Conservation (phyloP, 2,329 filamentous ascomycete species). For the Xylaria sp. region DNA sequence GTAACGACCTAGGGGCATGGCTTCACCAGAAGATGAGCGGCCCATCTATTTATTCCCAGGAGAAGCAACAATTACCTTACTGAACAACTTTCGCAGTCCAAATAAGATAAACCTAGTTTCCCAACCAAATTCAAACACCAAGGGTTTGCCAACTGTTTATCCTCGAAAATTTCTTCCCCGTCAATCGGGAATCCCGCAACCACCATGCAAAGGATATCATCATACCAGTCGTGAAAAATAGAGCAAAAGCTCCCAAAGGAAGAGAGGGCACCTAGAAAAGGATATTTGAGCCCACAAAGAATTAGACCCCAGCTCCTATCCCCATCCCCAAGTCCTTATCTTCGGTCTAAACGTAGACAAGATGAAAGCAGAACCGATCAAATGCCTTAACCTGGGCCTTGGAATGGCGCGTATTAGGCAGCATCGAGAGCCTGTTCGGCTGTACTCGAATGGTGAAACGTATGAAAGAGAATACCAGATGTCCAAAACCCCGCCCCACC, state of each 20-base stretch:
- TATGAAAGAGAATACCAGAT: slow-evolving; percentile 5
- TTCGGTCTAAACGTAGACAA: slow-evolving; percentile 35
- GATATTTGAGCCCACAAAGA: slow-evolving; percentile 10
- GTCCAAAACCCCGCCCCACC: slow-evolving; percentile 14
- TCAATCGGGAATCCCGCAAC: slow-evolving; percentile 24
- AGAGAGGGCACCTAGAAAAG: slow-evolving; percentile 21
- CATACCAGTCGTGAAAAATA: slow-evolving; percentile 46
- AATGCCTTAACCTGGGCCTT: slow-evolving; percentile 4
- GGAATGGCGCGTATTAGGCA: background rate
- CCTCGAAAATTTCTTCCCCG: slow-evolving; percentile 18
- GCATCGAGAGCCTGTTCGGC: background rate
- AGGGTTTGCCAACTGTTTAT: background rate
- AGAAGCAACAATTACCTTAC: background rate
- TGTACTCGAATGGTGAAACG: background rate
- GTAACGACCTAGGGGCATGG: background rate
- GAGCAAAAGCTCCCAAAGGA: slow-evolving; percentile 32
- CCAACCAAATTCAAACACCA: background rate
- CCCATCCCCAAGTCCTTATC: slow-evolving; percentile 22
- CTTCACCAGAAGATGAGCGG: background rate
- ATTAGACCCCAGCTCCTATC: slow-evolving; percentile 32
- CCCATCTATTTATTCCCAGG: slow-evolving; percentile 8
- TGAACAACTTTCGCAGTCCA: slow-evolving; percentile 3
- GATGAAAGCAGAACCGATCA: background rate
- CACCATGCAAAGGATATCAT: slow-evolving; percentile 38
- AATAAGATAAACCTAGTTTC: background rate